phyloP scores from a whole-genome alignment of 2,329 filamentous ascomycete species.

The Trichophaea hybrida region DNA sequence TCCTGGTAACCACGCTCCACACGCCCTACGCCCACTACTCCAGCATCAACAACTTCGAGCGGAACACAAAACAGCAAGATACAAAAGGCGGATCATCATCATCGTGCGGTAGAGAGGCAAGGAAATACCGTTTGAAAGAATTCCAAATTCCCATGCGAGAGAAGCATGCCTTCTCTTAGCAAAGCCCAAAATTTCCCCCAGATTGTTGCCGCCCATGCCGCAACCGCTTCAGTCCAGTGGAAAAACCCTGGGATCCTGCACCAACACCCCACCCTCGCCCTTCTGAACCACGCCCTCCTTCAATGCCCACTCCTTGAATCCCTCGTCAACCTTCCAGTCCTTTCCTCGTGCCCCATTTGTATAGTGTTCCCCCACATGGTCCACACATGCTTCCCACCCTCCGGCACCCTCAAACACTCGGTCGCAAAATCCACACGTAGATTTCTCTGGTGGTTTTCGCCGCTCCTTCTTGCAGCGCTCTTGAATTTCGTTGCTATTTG shows the following conservation, averaged over 20 bases:
- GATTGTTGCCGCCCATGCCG: no score
- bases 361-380: slow-evolving; percentile 71
- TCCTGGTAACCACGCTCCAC: not conserved
- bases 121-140: not conserved
- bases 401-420: slow-evolving; percentile 47
- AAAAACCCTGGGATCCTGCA: not conserved
- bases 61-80: not conserved
- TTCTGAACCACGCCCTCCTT: slow-evolving; percentile 3
- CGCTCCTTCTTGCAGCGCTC: slow-evolving; percentile 45
- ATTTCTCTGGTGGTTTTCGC: slow-evolving; percentile 46
- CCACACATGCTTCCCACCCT: slow-evolving; percentile 71
- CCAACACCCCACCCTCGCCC: not conserved
- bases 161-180: no score
- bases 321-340: slow-evolving; percentile 20
- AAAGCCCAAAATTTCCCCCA: no score
- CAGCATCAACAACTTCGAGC: not conserved
- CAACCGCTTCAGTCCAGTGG: not conserved
- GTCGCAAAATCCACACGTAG: slow-evolving; percentile 48
- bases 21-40: slow-evolving; percentile 1
- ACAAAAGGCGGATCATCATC: not conserved
- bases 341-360: slow-evolving; percentile 44
- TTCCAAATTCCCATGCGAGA: no score
- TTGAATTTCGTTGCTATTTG: slow-evolving; percentile 39
- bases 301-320: slow-evolving; percentile 2
- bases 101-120: not conserved